Evolutionary conservation across 2,329 filamentous ascomycete genomes (phyloP).

Genomic region (Curvularia hawaiiensis): DNA sequence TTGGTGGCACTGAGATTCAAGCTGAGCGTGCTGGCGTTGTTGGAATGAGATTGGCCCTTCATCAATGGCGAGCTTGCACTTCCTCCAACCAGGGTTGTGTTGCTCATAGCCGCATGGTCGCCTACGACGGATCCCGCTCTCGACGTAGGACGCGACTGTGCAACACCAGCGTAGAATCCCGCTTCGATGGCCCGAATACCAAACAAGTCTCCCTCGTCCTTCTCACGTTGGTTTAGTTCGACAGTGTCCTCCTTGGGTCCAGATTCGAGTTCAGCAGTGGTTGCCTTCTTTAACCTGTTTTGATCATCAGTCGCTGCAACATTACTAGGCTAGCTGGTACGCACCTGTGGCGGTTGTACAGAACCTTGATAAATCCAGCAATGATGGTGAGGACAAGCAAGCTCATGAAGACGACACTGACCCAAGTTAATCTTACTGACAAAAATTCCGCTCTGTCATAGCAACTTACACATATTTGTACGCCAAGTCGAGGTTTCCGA

Average conservation of each 20-base stretch:
- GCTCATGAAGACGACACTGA: conserved; percentile 43
- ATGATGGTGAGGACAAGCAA: conserved; percentile 41
- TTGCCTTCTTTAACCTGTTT: conserved; percentile 38
- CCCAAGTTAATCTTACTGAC: conserved; percentile 5
- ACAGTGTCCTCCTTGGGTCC: conserved; percentile 41
- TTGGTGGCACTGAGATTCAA: conserved; percentile 35
- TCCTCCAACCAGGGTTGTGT: conserved; percentile 43
- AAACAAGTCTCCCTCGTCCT: conserved; percentile 49
- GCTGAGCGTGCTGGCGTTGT: conserved; percentile 41
- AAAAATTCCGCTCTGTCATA: neutral
- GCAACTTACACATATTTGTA: conserved; percentile 46
- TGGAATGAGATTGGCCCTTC: conserved; percentile 39
- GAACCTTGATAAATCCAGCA: conserved; percentile 42
- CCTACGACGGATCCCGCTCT: conserved; percentile 38
- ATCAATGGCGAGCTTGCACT: conserved; percentile 39
- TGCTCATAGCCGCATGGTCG: conserved; percentile 38
- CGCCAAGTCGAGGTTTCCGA: conserved; percentile 42
- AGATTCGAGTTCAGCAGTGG: conserved; percentile 33
- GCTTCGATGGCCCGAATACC: conserved; percentile 50
- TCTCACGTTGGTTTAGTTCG: conserved; percentile 43
- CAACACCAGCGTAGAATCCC: conserved; percentile 49
- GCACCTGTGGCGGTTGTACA: conserved; percentile 45
- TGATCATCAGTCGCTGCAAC: conserved; percentile 15
- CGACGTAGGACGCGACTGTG: conserved; percentile 47
- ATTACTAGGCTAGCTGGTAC: conserved; percentile 10